Percentiles rank a stretch among this genome's conserved stretches.
These are phyloP conservation scores for Physaria fendleri DNA, from an alignment of 345 rosid species.

Conservation along the genomic window DNA sequence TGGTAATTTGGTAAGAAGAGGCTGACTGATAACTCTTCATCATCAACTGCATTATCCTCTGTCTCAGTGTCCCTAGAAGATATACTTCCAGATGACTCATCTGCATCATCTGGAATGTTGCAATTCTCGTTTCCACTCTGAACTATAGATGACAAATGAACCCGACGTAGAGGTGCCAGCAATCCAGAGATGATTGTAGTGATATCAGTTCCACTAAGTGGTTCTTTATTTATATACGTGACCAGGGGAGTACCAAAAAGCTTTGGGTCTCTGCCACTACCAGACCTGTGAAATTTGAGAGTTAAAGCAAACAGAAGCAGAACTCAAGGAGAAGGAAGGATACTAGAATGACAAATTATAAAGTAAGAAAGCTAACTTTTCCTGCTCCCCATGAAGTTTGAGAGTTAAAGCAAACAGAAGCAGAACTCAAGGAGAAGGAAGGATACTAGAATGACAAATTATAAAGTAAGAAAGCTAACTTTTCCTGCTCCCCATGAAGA, in stretches of 20 bases:
- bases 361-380: slow-evolving; percentile 43
- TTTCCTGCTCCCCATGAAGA: slow-evolving; percentile 55
- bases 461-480: slow-evolving; percentile 40
- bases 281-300: slow-evolving; percentile 18
- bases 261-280: slow-evolving; percentile 32
- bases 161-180: slow-evolving; percentile 52
- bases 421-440: neutral
- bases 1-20: slow-evolving; percentile 55
- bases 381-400: slow-evolving; percentile 47
- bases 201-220: slow-evolving; percentile 60
- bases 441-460: neutral
- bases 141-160: slow-evolving; percentile 29
- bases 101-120: slow-evolving; percentile 14
- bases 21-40: slow-evolving; percentile 34
- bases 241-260: slow-evolving; percentile 74
- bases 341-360: slow-evolving; percentile 4
- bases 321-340: neutral
- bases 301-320: neutral
- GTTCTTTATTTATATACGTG: slow-evolving; percentile 48
- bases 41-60: slow-evolving; percentile 35
- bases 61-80: slow-evolving; percentile 36
- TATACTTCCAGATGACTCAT: slow-evolving; percentile 19
- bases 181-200: slow-evolving; percentile 45
- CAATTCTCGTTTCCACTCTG: slow-evolving; percentile 52
- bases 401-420: too few relatives aligned